Evolutionary conservation across 2,329 filamentous ascomycete genomes (phyloP).

Genomic region (Fusarium sp.): DNA sequence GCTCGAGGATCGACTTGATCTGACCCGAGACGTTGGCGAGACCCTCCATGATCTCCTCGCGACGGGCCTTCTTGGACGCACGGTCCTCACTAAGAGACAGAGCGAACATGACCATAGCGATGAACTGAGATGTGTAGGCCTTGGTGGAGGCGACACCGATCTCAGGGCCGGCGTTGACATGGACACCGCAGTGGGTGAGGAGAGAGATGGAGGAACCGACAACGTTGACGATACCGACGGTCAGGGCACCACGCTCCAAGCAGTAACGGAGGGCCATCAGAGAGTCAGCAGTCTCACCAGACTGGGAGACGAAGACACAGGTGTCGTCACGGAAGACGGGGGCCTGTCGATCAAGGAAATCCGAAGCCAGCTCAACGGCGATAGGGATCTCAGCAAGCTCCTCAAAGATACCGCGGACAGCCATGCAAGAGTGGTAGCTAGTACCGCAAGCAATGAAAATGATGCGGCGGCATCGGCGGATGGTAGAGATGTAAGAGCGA

Average conservation of each 20-base stretch:
- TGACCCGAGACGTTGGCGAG: constrained; percentile 88
- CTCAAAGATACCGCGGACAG: constrained; percentile 96
- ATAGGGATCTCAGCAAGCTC: constrained; percentile 99
- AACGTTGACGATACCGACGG: constrained; percentile 98
- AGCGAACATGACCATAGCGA: constrained; percentile 99
- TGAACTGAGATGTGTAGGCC: constrained; percentile 98
- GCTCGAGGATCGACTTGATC: constrained; percentile 90
- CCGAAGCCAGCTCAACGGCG: constrained; percentile 94
- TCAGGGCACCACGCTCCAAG: constrained; percentile 95
- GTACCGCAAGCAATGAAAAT: constrained; percentile 99
- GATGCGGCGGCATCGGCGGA: constrained; percentile 94
- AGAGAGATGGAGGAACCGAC: constrained; percentile 99
- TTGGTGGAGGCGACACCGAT: constrained; percentile 99
- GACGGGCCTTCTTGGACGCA: constrained; percentile 90
- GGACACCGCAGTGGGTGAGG: constrained; percentile 98
- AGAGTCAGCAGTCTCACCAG: constrained; percentile 97
- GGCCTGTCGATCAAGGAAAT: constrained; percentile 96
- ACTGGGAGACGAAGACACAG: constrained; percentile 98
- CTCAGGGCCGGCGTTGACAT: constrained; percentile 98
- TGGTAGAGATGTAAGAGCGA: constrained; percentile 95
- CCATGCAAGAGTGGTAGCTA: constrained; percentile 99
- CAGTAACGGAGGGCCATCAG: constrained; percentile 98
- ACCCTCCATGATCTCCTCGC: constrained; percentile 96
- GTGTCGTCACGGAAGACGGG: constrained; percentile 99
- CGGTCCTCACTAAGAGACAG: constrained; percentile 96